Percentiles rank a stretch among this genome's conserved stretches.
Conservation (phyloP, 352 stramenopile genomes). For the Thalassiosira mediterranea region DNA sequence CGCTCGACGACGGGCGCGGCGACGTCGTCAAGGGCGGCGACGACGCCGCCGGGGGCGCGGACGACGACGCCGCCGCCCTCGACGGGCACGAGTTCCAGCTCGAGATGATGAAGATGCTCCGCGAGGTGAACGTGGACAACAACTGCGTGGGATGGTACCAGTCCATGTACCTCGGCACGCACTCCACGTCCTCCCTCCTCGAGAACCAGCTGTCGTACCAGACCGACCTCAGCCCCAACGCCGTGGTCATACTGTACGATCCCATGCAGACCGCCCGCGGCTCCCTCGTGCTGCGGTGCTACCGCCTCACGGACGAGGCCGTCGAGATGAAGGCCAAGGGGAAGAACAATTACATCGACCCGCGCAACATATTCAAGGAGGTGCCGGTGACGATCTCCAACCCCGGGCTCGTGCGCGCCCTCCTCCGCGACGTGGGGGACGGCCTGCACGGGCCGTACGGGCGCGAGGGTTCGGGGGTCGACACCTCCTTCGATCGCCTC, state of each 20-base stretch:
- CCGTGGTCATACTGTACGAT: conserved; percentile 98
- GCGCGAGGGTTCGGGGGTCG: conserved; percentile 48
- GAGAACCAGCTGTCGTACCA: conserved; percentile 97
- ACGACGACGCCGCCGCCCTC: conserved; percentile 68
- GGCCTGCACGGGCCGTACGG: conserved; percentile 48
- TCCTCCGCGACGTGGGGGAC: conserved; percentile 90
- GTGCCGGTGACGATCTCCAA: conserved; percentile 95
- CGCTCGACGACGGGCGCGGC: conserved; percentile 50
- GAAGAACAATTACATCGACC: conserved; percentile 90
- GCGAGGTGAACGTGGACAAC: conserved; percentile 98
- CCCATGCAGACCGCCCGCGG: conserved; percentile 94
- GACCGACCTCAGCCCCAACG: conserved; percentile 94
- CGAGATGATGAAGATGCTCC: conserved; percentile 99
- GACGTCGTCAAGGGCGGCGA: conserved; percentile 78
- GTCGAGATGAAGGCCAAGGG: conserved; percentile 53
- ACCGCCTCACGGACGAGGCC: conserved; percentile 89
- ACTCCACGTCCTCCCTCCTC: conserved; percentile 92
- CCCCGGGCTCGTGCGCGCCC: conserved; percentile 91
- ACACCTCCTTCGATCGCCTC: conserved; percentile 92
- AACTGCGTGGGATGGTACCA: conserved; percentile 99
- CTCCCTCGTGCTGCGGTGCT: conserved; percentile 93
- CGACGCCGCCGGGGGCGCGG: conserved; percentile 81
- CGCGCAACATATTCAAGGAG: conserved; percentile 95
- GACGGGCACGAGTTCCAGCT: conserved; percentile 94
- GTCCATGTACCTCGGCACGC: conserved; percentile 95